Evolutionary conservation across 139 green algal genomes (phyloP).

Genomic region (Dunaliella primolecta): DNA sequence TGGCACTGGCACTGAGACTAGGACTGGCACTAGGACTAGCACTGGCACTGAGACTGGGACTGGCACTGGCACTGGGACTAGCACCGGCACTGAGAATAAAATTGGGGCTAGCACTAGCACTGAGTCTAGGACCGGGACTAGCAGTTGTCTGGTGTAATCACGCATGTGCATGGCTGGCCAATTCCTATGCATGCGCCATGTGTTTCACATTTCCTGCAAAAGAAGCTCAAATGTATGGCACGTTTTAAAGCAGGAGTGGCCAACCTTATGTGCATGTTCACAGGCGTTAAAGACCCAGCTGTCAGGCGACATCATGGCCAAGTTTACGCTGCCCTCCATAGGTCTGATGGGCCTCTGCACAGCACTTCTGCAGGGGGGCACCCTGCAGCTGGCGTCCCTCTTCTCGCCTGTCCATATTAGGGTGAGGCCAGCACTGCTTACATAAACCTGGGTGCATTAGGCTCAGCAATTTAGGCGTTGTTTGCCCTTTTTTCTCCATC

Average conservation of each 20-base stretch:
- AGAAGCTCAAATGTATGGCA: neutral
- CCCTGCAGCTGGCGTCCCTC: conserved; percentile 42
- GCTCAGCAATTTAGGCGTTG: neutral
- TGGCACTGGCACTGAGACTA: too few species aligned
- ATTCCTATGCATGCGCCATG: too few species aligned
- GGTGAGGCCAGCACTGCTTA: conserved; percentile 12
- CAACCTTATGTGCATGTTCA: neutral
- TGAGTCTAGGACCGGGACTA: too few species aligned
- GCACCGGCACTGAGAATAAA: too few species aligned
- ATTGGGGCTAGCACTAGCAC: too few species aligned
- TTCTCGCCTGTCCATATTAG: conserved; percentile 44
- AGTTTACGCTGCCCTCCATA: conserved; percentile 42
- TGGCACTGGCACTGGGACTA: too few species aligned
- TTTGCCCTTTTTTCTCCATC: too few species aligned
- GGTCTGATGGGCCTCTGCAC: conserved; percentile 43
- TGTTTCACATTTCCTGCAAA: neutral
- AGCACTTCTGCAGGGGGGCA: conserved; percentile 33
- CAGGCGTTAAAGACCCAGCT: conserved; percentile 27
- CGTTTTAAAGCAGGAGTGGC: too few species aligned
- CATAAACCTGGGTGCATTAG: neutral
- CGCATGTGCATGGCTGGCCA: conserved; percentile 4
- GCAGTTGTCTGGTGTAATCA: too few species aligned
- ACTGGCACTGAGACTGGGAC: too few species aligned
- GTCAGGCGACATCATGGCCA: conserved; percentile 36
- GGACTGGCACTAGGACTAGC: too few species aligned